Conservation (phyloP, 2,329 filamentous ascomycete genomes). For the Alternaria sp. region DNA sequence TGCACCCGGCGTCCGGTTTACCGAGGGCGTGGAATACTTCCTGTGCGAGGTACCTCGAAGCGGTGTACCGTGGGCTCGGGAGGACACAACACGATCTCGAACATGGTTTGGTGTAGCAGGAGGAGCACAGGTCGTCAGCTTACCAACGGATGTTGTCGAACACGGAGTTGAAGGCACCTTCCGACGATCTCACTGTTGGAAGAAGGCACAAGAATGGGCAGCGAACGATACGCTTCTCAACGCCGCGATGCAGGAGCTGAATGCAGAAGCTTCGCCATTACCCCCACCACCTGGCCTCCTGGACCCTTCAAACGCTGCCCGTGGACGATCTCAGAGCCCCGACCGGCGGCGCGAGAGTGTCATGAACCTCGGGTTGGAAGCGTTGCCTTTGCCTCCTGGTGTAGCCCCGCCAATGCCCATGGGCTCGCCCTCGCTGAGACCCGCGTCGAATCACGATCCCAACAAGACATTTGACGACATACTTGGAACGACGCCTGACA, state of each 20-base stretch:
- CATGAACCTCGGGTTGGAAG: constrained; percentile 58
- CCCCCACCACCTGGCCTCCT: constrained; percentile 44
- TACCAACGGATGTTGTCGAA: constrained; percentile 71
- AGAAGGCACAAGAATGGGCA: constrained; percentile 69
- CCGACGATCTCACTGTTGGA: constrained; percentile 74
- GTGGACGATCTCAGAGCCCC: constrained; percentile 40
- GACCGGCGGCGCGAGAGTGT: constrained; percentile 54
- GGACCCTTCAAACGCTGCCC: constrained; percentile 29
- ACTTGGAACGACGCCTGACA: constrained; percentile 43
- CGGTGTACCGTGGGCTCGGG: constrained; percentile 76
- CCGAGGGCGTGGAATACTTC: constrained; percentile 82
- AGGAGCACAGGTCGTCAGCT: constrained; percentile 66
- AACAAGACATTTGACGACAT: constrained; percentile 62
- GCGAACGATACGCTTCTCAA: constrained; percentile 47
- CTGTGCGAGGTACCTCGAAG: constrained; percentile 78
- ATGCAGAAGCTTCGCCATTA: constrained; percentile 39
- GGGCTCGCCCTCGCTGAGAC: constrained; percentile 34
- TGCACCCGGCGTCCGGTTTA: constrained; percentile 73
- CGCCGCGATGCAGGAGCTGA: constrained; percentile 48
- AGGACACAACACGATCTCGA: constrained; percentile 64
- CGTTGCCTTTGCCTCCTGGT: constrained; percentile 56
- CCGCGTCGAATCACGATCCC: constrained; percentile 48
- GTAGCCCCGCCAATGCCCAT: constrained; percentile 50
- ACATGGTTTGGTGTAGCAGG: constrained; percentile 81
- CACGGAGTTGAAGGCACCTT: constrained; percentile 74